Base-by-base conservation (phyloP, 192 early-diverging fungal species). In the Coemansia sp. region DNA sequence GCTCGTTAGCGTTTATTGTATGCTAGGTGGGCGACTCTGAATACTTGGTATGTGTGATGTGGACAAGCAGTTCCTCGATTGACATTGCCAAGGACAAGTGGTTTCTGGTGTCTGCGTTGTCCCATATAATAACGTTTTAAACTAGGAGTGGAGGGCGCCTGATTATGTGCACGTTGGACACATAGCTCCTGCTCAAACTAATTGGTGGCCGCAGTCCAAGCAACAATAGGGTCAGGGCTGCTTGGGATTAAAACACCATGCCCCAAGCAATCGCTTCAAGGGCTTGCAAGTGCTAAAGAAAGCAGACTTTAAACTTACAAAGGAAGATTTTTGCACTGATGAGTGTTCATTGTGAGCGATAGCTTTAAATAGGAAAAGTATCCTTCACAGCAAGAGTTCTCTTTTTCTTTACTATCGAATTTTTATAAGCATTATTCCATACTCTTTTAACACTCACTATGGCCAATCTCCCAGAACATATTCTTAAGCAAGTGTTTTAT, bases 61-160 rank as follows among this genome's bases (percentile, higher is more conserved):
- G 24, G 90, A 83, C 58, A 69, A 69, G 51, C 41, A 24, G 0
- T 10, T 6, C n/a, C n/a, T 11, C 51, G 32, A 17, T 69, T 35
- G 24, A 43, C 2, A 10, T 63, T 0, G 49, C 41, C 5, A 35
- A 48, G 10, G 51, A 17, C 4, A 82, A 89, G 61, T 76, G 80
- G 39, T 62, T 73, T 22, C 91, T 94, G 0, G 74, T 63, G 2
- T 92, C 91, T 1, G 21, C 1, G 0, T 82, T 84, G 4, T 87
- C 93, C 5, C 90, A 97, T 32, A 97, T 97, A 94, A 87, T 97
- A 35, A 97, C 94, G 0, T 93, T 97, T 67, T 79, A 82, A 63
- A 85, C 89, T 15, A 84, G 87, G 59, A 87, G 89, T 43, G 84
- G 83, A 47, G 85, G 83, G 48, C 85, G 88, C 19, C 82, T 87